Evolutionary conservation across 2,329 filamentous ascomycete species (phyloP).

Genomic region (Alternaria panax): DNA sequence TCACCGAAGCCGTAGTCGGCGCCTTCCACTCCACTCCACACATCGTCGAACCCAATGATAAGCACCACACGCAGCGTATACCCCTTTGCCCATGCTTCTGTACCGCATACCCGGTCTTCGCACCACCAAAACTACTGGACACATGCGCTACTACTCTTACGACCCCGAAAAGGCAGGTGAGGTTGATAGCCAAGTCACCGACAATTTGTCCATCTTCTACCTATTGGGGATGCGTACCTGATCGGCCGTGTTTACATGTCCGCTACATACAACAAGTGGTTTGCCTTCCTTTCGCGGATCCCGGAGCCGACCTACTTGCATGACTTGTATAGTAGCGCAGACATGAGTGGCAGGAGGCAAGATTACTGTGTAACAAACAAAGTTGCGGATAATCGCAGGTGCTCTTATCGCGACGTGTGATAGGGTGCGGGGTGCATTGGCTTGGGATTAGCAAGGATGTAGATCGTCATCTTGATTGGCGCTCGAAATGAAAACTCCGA

Average conservation of each 20-base stretch:
- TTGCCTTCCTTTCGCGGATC: conserved; percentile 37
- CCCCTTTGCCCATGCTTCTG: conserved; percentile 16
- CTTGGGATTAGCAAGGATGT: conserved; percentile 16
- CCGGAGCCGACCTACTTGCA: conserved; percentile 41
- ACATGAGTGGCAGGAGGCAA: conserved; percentile 24
- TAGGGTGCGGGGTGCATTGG: conserved; percentile 31
- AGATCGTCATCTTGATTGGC: conserved; percentile 38
- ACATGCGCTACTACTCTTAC: conserved; percentile 25
- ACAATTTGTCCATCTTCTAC: conserved; percentile 25
- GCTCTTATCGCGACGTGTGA: conserved; percentile 39
- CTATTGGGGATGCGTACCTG: conserved; percentile 29
- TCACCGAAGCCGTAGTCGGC: conserved; percentile 1
- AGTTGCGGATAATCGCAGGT: conserved; percentile 27
- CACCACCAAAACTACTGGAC: conserved; percentile 10
- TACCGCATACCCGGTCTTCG: conserved; percentile 11
- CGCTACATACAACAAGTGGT: conserved; percentile 15
- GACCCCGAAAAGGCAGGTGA: conserved; percentile 39
- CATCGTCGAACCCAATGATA: conserved; percentile 37
- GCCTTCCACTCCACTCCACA: conserved; percentile 3
- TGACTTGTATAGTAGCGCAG: conserved; percentile 24
- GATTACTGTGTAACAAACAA: conserved; percentile 27
- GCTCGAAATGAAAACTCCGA: conserved; percentile 25
- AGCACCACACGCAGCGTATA: conserved; percentile 31
- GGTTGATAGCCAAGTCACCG: conserved; percentile 24
- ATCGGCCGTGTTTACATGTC: conserved; percentile 20